Base-by-base conservation (phyloP, 306 rosid species). In the Trifolium dubium region DNA sequence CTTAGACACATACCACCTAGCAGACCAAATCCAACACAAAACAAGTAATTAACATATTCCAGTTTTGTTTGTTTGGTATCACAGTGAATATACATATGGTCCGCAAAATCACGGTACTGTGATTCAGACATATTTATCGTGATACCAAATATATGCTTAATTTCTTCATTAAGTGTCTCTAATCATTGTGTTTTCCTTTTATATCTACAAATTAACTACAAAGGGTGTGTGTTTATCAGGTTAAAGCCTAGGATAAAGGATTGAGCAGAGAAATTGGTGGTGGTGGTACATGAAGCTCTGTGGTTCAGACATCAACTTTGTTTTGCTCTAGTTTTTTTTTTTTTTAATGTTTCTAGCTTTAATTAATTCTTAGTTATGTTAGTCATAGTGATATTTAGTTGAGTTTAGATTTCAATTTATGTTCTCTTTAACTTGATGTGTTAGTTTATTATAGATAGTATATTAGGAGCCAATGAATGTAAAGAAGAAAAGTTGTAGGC, bases 1-100 rank as follows among this genome's bases (percentile, higher is more conserved):
- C 91, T 92, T 50, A 81, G 88, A 71, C 67, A 71, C 15, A 90
- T 90, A 17, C 96, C 98, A 76, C 90, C 92, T 15, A 90, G 91
- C 82, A 77, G 76, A 71, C 90, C 98, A 13, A 92, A 90, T 81
- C 97, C 98, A 49, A 87, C 92, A 2, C 97, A 87, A 75, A 92
- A 92, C 90, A 89, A 82, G 98, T 92, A 89, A 69, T 34, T 39
- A 35, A 46, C 30, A 5, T 66, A 1, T n/a, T 23, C 28, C 23
- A 13, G 5, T 32, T 23, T 0, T 23, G 23, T 23, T 23, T 23
- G 23, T 23, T 23, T 23, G 23, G 23, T 1, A 23, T 23, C 23
- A 23, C 23, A 1, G 23, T 23, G 23, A 23, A 23, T 23, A 23
- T 23, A 23, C 1, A 1, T 23, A 23, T 23, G 23, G 1, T 23